Percentiles rank a stretch among this genome's conserved stretches.
Conservation (phyloP, 1,284 basidiomycete genomes). For the Moniliella sp. region DNA sequence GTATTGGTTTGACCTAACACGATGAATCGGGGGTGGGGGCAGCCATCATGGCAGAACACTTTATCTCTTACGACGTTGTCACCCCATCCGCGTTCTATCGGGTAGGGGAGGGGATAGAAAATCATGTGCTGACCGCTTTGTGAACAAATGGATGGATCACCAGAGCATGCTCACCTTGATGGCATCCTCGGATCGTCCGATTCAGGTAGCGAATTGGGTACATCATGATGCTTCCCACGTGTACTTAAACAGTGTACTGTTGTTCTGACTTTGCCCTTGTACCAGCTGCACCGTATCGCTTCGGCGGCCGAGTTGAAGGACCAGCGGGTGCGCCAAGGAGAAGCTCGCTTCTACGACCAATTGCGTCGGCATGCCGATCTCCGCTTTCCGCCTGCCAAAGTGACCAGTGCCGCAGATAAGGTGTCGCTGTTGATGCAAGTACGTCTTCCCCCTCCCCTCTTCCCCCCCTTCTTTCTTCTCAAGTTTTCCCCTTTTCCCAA, state of each 20-base stretch:
- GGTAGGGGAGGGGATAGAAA: no score
- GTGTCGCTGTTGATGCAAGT: slow-evolving; percentile 17
- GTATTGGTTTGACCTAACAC: no score
- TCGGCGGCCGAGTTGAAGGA: slow-evolving; percentile 26
- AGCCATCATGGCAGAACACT: slow-evolving; percentile 20
- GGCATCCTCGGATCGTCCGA: no score
- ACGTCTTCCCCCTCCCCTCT: neutral
- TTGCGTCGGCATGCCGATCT: slow-evolving; percentile 11
- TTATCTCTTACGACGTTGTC: slow-evolving; percentile 13
- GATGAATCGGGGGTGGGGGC: no score
- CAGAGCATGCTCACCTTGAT: no score
- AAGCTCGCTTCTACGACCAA: slow-evolving; percentile 10
- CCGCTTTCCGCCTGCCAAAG: slow-evolving; percentile 14
- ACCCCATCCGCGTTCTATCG: no score
- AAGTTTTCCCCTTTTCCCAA: neutral
- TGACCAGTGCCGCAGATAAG: slow-evolving; percentile 12
- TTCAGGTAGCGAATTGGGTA: no score
- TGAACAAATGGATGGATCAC: no score
- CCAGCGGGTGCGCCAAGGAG: slow-evolving; percentile 30
- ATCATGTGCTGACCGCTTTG: no score
- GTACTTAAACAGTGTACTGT: no score
- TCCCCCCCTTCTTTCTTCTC: neutral
- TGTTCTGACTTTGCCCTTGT: neutral
- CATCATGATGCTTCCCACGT: no score
- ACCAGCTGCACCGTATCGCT: slow-evolving; percentile 8